A percentile compares a stretch with the other conserved stretches of the same genome.
phyloP scores from a whole-genome alignment of 2,329 filamentous ascomycete species.

The Hymenoscyphus salicellus region DNA sequence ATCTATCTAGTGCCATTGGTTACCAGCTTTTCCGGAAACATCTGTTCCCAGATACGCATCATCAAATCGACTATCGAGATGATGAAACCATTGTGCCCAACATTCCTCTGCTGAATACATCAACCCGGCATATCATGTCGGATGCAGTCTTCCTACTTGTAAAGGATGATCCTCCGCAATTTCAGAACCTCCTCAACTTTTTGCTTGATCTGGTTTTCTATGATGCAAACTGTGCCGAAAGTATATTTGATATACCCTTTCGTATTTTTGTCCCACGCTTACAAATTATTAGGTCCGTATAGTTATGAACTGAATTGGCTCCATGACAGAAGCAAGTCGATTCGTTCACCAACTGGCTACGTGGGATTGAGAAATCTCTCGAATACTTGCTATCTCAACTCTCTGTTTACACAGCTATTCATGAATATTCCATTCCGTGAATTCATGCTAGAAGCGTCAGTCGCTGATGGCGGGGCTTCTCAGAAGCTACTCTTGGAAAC shows the following conservation, averaged over 20 bases:
- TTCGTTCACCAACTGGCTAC: constrained; percentile 78
- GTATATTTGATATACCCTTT: constrained; percentile 11
- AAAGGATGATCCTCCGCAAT: constrained; percentile 49
- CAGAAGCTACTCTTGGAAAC: constrained; percentile 74
- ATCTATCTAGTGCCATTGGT: constrained; percentile 40
- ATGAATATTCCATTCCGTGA: constrained; percentile 88
- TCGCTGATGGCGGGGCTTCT: constrained; percentile 52
- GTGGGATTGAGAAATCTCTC: constrained; percentile 88
- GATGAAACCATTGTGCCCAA: constrained; percentile 35
- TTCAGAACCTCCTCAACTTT: constrained; percentile 50
- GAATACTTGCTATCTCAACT: constrained; percentile 97
- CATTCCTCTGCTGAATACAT: constrained; percentile 50
- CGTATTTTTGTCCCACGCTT: constrained; percentile 15
- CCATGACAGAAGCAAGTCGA: constrained; percentile 63
- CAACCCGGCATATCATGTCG: constrained; percentile 58
- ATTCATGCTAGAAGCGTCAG: constrained; percentile 68
- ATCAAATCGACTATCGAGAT: constrained; percentile 36
- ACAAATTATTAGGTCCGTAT: constrained; percentile 46
- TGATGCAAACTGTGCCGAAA: constrained; percentile 43
- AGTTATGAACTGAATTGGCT: constrained; percentile 58
- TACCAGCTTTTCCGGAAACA: constrained; percentile 59
- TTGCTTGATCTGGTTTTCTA: constrained; percentile 51
- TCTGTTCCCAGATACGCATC: constrained; percentile 56
- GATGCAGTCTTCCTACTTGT: constrained; percentile 57
- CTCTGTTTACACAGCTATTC: constrained; percentile 87